phyloP scores from a whole-genome alignment of 2,329 filamentous ascomycete genomes.

The Calonectria hawksworthii region DNA sequence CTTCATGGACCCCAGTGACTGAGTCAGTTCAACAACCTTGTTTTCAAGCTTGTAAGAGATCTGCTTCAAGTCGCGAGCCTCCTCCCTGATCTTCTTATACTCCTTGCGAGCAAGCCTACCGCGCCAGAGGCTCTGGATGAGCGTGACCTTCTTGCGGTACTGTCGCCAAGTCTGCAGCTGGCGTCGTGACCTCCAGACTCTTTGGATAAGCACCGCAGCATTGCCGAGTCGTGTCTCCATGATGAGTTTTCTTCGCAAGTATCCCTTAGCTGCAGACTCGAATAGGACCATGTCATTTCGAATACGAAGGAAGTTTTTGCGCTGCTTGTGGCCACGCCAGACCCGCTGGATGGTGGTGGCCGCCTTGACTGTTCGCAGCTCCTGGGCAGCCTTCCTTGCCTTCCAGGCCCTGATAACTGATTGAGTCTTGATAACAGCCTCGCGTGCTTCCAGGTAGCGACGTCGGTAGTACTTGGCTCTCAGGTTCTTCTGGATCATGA shows the following conservation, averaged over 20 bases:
- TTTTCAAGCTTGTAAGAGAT: constrained; percentile 99
- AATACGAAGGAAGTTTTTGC: constrained; percentile 83
- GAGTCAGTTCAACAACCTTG: constrained; percentile 98
- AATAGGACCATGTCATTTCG: constrained; percentile 88
- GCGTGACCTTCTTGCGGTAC: constrained; percentile 89
- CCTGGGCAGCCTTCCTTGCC: constrained; percentile 82
- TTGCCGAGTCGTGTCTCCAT: constrained; percentile 95
- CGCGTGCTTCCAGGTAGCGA: constrained; percentile 88
- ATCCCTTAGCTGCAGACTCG: constrained; percentile 93
- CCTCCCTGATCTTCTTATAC: constrained; percentile 94
- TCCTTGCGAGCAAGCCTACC: constrained; percentile 83
- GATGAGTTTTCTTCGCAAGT: constrained; percentile 89
- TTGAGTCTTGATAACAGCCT: constrained; percentile 85
- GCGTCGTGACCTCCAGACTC: constrained; percentile 86
- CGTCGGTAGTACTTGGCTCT: constrained; percentile 95
- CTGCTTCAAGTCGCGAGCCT: constrained; percentile 98
- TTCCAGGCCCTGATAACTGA: constrained; percentile 82
- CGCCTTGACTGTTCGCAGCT: constrained; percentile 85
- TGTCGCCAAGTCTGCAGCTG: constrained; percentile 87
- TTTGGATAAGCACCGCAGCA: constrained; percentile 90
- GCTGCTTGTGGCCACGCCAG: constrained; percentile 93
- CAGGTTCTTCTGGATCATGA: constrained; percentile 99
- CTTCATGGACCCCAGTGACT: constrained; percentile 92
- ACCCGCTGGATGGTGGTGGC: constrained; percentile 95
- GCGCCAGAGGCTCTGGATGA: constrained; percentile 94